Evolutionary conservation across 2,329 filamentous ascomycete genomes (phyloP), one percentile per base, ranked within the genome.

Genomic region (Microdochium nivale): DNA sequence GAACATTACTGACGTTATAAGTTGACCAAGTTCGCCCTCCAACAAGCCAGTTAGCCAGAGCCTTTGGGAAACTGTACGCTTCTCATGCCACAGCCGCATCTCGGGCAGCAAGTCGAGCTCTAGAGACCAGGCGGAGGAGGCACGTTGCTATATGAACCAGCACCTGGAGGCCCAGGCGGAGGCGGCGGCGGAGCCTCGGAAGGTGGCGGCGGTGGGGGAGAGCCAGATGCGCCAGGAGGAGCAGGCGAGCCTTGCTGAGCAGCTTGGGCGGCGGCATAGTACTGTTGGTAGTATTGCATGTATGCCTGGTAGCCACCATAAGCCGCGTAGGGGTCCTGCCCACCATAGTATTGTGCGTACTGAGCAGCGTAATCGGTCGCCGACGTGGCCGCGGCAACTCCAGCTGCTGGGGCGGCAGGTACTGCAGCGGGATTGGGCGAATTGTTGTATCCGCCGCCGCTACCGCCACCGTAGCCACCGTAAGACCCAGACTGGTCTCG

Each of bases 241-340:
- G 75, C 64, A 51, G 74, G 72, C 21, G 68, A 64, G 27, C 66
- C 68, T 60, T 72, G 67, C 56, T 74, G 70, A 50, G 77, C 73
- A 47, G 75, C 74, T 59, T 80, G 78, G 14, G 73, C 72, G 49
- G 74, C 74, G 19, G 78, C 78, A 58, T 81, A 81, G 59, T 87
- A 87, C 60, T 88, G 84, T 63, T 88, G 83, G 60, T 90, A 90
- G 69, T 87, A 85, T 59, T 87, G 84, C 56, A 79, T 73, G 59
- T 78, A 88, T 72, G 86, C 87, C 59, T 85, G 80, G 68, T 94
- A 96, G 51, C 92, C 92, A 55, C 92, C 92, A 60, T 94, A 96
- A 9, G 88, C 84, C 43, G 90, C 90, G 66, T 96, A 96, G 0
- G 91, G 92, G 62, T 96, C 90, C 56, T 80, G 74, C 51, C 76